A percentile compares a stretch with the other conserved stretches of the same genome.
Conservation (phyloP, 2,329 filamentous ascomycete genomes). For the Paramyrothecium roridum region DNA sequence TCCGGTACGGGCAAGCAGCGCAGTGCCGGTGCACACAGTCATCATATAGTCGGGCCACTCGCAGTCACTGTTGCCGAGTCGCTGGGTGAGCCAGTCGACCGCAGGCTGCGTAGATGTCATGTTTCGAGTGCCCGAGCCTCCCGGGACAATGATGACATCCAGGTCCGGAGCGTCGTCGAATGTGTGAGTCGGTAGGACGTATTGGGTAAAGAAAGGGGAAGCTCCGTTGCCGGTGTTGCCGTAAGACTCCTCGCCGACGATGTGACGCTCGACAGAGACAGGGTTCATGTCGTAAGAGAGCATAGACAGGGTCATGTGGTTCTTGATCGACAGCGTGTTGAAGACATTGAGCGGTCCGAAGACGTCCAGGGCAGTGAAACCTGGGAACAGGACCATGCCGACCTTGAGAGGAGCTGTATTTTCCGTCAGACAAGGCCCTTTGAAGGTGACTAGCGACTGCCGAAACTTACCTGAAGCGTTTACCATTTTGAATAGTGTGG, state of each 20-base stretch:
- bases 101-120: conserved; percentile 30
- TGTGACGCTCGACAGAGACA: conserved; percentile 4
- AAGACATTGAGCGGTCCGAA: conserved; percentile 40
- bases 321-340: conserved; percentile 30
- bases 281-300: background rate
- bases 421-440: background rate
- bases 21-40: conserved; percentile 1
- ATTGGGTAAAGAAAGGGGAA: conserved; percentile 6
- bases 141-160: conserved; percentile 54
- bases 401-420: background rate
- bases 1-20: background rate
- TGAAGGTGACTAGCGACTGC: background rate
- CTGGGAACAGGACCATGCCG: conserved; percentile 34
- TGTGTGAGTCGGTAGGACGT: conserved; percentile 27
- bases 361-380: conserved; percentile 38
- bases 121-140: conserved; percentile 41
- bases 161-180: conserved; percentile 34
- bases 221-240: conserved; percentile 2
- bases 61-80: background rate
- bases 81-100: conserved; percentile 33
- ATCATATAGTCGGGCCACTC: conserved; percentile 1
- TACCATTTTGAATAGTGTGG: background rate
- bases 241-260: conserved; percentile 5
- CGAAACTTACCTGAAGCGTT: background rate
- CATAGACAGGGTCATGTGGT: conserved; percentile 4